Conservation (phyloP, 208 protist species). For the Trypanosoma theileri region DNA sequence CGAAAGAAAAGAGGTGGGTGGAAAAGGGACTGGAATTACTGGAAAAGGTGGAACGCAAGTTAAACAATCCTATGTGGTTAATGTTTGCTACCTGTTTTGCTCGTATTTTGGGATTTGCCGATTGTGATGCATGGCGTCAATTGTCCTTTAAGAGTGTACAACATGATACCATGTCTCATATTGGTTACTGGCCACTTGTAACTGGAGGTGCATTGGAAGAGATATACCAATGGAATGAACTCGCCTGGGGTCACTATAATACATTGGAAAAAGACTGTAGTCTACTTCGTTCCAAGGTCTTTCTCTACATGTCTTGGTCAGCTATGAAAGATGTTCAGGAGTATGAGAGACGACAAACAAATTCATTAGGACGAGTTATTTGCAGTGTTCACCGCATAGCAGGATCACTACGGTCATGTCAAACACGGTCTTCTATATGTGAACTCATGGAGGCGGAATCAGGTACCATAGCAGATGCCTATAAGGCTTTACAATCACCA, state of each 20-base stretch:
- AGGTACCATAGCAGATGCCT: slow-evolving; percentile 28
- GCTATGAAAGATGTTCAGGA: slow-evolving; percentile 77
- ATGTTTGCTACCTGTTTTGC: slow-evolving; percentile 69
- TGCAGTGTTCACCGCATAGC: slow-evolving; percentile 44
- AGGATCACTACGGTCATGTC: slow-evolving; percentile 52
- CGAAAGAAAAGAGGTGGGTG: slow-evolving; percentile 38
- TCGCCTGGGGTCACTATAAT: slow-evolving; percentile 55
- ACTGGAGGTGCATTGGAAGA: slow-evolving; percentile 57
- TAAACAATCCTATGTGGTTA: slow-evolving; percentile 86
- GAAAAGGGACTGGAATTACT: slow-evolving; percentile 53
- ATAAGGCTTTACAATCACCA: slow-evolving; percentile 20
- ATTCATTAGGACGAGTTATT: slow-evolving; percentile 59
- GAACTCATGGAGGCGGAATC: slow-evolving; percentile 52
- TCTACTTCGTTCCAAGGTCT: slow-evolving; percentile 77
- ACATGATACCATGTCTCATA: slow-evolving; percentile 87
- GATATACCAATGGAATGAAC: slow-evolving; percentile 50
- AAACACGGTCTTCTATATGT: slow-evolving; percentile 78
- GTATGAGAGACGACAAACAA: slow-evolving; percentile 60
- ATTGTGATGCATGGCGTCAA: slow-evolving; percentile 63
- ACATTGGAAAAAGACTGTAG: slow-evolving; percentile 65
- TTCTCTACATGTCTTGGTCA: slow-evolving; percentile 78
- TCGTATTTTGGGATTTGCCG: slow-evolving; percentile 59
- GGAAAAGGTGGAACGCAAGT: slow-evolving; percentile 50
- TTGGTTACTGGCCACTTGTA: slow-evolving; percentile 82
- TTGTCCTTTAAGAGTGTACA: slow-evolving; percentile 85